A percentile compares a stretch with the other conserved stretches of the same genome.
These are phyloP conservation scores for Colletotrichum sp. DNA, from an alignment of 2,329 filamentous ascomycete genomes.

Conservation along the genomic window DNA sequence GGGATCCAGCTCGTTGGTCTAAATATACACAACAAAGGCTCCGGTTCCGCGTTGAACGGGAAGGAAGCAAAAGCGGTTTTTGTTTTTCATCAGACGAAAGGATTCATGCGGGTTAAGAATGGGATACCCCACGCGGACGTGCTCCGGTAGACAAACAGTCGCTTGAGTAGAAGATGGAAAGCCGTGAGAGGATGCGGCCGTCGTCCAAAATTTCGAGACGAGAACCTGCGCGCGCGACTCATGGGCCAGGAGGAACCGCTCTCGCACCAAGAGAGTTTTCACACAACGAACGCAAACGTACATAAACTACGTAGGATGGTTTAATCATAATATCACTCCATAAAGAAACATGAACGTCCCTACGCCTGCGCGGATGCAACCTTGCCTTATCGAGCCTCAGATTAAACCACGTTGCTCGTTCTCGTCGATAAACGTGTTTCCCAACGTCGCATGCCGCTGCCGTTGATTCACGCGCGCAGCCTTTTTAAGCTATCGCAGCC, in stretches of 20 bases:
- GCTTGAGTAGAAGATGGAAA: background rate
- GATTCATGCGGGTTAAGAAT: background rate
- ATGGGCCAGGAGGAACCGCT: background rate
- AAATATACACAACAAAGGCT: background rate
- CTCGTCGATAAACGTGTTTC: background rate
- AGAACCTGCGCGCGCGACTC: background rate
- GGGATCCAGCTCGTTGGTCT: background rate
- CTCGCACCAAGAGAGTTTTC: background rate
- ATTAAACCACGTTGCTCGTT: background rate
- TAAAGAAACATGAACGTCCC: background rate
- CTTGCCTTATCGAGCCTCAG: background rate
- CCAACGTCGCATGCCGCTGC: background rate
- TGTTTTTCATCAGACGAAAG: background rate
- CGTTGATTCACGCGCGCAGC: background rate
- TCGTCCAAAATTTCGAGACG: background rate
- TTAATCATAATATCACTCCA: background rate
- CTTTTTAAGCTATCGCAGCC: background rate
- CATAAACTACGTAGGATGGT: background rate
- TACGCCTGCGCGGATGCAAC: background rate
- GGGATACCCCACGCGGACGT: background rate
- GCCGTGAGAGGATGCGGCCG: background rate
- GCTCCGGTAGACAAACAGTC: background rate
- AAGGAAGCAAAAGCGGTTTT: background rate
- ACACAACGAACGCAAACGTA: background rate
- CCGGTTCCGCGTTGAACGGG: background rate